phyloP scores from a whole-genome alignment of 805 yeast genomes.

The Danielia reshetovae region DNA sequence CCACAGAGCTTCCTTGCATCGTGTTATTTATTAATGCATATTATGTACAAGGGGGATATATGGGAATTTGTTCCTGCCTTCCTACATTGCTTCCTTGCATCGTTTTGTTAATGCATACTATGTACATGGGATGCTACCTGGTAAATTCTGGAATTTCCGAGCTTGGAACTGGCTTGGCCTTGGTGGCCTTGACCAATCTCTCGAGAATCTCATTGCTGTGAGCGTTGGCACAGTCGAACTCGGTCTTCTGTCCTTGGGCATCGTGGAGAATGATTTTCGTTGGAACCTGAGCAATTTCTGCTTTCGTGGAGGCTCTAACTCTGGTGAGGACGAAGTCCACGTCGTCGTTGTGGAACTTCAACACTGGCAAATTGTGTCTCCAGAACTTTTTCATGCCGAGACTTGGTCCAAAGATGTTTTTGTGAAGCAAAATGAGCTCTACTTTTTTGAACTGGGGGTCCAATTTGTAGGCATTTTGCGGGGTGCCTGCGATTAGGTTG shows the following conservation, averaged over 20 bases:
- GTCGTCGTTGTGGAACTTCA: slow-evolving; percentile 79
- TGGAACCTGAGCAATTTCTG: slow-evolving; percentile 12
- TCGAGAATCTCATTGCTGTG: slow-evolving; percentile 51
- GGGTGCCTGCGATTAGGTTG: slow-evolving; percentile 48
- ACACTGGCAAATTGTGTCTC: slow-evolving; percentile 68
- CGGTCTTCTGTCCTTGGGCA: slow-evolving; percentile 8
- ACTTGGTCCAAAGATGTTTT: slow-evolving; percentile 45
- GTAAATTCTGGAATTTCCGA: slow-evolving; percentile 43
- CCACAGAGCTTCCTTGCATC: slow-evolving; percentile 4
- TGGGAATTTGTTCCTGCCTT: too few relatives aligned
- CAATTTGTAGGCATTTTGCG: slow-evolving; percentile 32
- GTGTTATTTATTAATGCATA: neutral
- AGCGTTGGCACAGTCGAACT: slow-evolving; percentile 52
- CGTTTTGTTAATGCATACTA: neutral
- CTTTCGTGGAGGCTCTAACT: slow-evolving; percentile 23
- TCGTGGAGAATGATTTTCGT: slow-evolving; percentile 11
- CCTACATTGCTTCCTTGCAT: slow-evolving; percentile 3
- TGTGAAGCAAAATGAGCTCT: slow-evolving; percentile 48
- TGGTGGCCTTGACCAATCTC: slow-evolving; percentile 48
- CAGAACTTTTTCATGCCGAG: slow-evolving; percentile 73
- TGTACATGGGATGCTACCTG: slow-evolving; percentile 1
- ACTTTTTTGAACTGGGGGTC: slow-evolving; percentile 29
- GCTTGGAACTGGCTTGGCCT: slow-evolving; percentile 49
- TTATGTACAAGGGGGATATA: slow-evolving; percentile 5
- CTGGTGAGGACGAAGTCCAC: slow-evolving; percentile 59